Base-by-base conservation (phyloP, 345 rosid species). In the Lepidium africanum region DNA sequence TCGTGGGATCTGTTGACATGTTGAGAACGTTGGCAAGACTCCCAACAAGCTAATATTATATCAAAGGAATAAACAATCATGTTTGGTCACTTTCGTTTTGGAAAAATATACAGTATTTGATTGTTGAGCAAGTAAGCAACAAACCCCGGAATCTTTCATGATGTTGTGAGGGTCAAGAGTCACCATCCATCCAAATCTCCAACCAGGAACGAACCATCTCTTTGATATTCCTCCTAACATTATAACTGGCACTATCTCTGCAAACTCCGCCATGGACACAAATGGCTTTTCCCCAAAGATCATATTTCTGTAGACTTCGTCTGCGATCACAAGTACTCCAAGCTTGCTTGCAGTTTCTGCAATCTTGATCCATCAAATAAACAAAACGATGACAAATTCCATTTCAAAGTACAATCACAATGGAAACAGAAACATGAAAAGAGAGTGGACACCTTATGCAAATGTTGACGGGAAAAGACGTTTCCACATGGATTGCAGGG, bases 401-500 rank as follows among this genome's bases (percentile, higher is more conserved):
- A 40, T 40, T 40, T 37, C 35, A 48, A 61, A 47, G 17, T 16
- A 32, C 11, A 10, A 21, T 15, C 21, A 45, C 2, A 2, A 45
- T 5, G 49, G 21, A 15, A 16, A 13, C 5, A 6, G 45, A 23
- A 13, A 12, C 7, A 59, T 14, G 23, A 4, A 5, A 27, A 35
- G 11, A 48, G 35, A 23, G 41, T 7, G 8, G 1, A 14, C 10
- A 75, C 90, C 80, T 75, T 69, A 36, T 80, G 61, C 51, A 86
- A 41, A 76, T 85, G 94, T 8, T 78, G 40, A 41, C 71, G 61
- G 0, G 70, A 36, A 48, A 48, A 83, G 39, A 87, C 87, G 63
- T 67, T 83, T 50, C 87, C 90, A 58, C 83, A 76, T 1, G 88
- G 90, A 68, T 83, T 87, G 6, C 86, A 72, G 0, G 83, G 88